Base-by-base conservation (phyloP, 2,329 filamentous ascomycete genomes). In the Fusarium graminum region DNA sequence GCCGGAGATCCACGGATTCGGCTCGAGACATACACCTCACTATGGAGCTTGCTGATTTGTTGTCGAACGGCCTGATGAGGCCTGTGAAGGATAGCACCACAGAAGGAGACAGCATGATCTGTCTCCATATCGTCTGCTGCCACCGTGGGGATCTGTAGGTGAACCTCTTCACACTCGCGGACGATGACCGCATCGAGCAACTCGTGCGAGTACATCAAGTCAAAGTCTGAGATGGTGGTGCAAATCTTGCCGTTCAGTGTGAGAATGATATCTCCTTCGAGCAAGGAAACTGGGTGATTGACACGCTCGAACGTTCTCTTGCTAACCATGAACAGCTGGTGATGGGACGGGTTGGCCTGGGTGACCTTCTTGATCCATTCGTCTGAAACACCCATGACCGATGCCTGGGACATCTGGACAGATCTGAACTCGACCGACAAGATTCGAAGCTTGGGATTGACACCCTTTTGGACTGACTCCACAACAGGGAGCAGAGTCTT, bases 241-340 rank as follows among this genome's bases (percentile, higher is more conserved):
- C 98, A 94, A 65, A 98, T 89, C 74, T 94, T 92, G 70, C 87
- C 92, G 77, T 98, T 97, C 44, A 99, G 82, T 0, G 92, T 96
- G 60, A 99, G 85, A 58, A 99, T 89, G 51, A 99, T 90, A 75
- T 99, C 95, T 49, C 94, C 93, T 80, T 99, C 96, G 29, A 92
- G 84, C 16, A 99, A 85, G 16, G 89, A 86, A 2, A 80, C 79
- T 3, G 81, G 77, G 41, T 78, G 78, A 46, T 80, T 76, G 25
- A 77, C 79, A 14, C 86, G 83, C 77, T 89, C 88, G 71, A 90
- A 90, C 0, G 87, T 88, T 44, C 97, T 90, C 81, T 99, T 99
- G 72, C 93, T 91, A 29, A 99, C 93, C 92, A 99, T 97, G 82
- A 99, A 99, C 36, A 99, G 87, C 80, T 99, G 95, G 75, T 99